These are phyloP conservation scores for Tetrahymena thermophila DNA, from an alignment of 73 alveolate genomes.

Conservation along the genomic window DNA sequence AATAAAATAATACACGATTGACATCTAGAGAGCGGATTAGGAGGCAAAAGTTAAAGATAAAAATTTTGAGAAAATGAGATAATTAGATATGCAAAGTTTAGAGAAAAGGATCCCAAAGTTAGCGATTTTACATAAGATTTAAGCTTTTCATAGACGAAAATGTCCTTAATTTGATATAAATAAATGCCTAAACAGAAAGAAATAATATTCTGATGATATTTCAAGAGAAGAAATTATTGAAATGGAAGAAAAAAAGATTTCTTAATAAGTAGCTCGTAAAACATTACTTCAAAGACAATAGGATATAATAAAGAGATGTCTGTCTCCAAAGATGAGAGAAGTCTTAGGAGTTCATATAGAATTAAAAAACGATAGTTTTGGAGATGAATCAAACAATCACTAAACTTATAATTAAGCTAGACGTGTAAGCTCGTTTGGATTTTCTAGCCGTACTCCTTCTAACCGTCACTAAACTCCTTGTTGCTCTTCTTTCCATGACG, in stretches of 20 bases:
- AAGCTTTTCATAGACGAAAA: not conserved
- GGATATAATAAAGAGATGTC: not conserved
- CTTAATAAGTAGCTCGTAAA: not conserved
- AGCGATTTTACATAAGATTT: not conserved
- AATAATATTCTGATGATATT: not conserved
- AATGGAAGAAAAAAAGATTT: not conserved
- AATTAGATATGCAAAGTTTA: not conserved
- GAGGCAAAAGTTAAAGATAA: not conserved
- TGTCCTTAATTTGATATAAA: not conserved
- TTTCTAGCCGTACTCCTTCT: not conserved
- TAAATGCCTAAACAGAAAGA: not conserved
- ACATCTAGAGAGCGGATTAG: not conserved
- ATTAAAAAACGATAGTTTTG: not conserved
- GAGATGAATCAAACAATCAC: not conserved
- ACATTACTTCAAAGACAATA: not conserved
- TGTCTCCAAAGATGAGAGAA: not conserved
- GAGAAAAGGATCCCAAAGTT: not conserved
- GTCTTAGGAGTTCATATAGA: not conserved
- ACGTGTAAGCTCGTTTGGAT: not conserved
- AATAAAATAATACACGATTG: not conserved
- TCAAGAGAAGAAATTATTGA: not conserved
- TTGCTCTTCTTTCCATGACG: not conserved
- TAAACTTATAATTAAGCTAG: not conserved
- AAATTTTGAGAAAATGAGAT: not conserved
- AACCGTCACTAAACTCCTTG: constrained; percentile 1